phyloP scores from a whole-genome alignment of 164 flowering plant genomes.

The Macadamia integrifolia region DNA sequence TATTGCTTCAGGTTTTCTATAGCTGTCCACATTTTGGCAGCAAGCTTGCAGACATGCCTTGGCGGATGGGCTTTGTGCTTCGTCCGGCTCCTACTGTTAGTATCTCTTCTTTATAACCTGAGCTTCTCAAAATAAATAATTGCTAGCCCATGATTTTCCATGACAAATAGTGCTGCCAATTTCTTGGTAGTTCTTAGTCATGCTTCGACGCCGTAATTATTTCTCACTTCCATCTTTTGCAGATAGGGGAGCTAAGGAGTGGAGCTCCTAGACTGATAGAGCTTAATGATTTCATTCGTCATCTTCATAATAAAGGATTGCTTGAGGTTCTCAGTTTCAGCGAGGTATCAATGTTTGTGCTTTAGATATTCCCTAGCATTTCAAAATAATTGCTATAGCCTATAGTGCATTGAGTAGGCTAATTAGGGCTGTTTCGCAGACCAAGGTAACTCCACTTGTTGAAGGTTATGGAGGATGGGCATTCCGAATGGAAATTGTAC shows the following conservation, averaged over 20 bases:
- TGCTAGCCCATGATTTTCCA: background rate
- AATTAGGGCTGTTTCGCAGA: slow-evolving; percentile 39
- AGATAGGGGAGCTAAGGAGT: slow-evolving; percentile 96
- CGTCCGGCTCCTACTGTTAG: slow-evolving; percentile 96
- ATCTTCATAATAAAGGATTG: slow-evolving; percentile 63
- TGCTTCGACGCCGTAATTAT: background rate
- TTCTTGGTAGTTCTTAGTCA: background rate
- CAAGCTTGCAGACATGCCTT: slow-evolving; percentile 97
- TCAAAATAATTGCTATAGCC: slow-evolving; percentile 2
- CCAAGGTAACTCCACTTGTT: slow-evolving; percentile 92
- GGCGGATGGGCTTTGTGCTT: slow-evolving; percentile 93
- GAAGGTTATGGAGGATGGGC: slow-evolving; percentile 99
- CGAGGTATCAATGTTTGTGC: slow-evolving; percentile 53
- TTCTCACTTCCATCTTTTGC: slow-evolving; percentile 10
- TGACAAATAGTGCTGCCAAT: background rate
- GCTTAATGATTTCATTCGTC: slow-evolving; percentile 78
- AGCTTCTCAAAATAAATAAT: background rate
- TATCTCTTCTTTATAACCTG: slow-evolving; percentile 14
- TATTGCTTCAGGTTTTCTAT: slow-evolving; percentile 74
- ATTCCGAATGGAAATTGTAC: slow-evolving; percentile 88
- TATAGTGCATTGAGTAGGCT: slow-evolving; percentile 2
- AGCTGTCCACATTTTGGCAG: slow-evolving; percentile 99
- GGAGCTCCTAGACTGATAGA: slow-evolving; percentile 80
- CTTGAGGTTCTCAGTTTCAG: slow-evolving; percentile 96
- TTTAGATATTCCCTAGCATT: background rate